Base-by-base conservation (phyloP, 2,329 filamentous ascomycete genomes). In the Aspergillus felis region DNA sequence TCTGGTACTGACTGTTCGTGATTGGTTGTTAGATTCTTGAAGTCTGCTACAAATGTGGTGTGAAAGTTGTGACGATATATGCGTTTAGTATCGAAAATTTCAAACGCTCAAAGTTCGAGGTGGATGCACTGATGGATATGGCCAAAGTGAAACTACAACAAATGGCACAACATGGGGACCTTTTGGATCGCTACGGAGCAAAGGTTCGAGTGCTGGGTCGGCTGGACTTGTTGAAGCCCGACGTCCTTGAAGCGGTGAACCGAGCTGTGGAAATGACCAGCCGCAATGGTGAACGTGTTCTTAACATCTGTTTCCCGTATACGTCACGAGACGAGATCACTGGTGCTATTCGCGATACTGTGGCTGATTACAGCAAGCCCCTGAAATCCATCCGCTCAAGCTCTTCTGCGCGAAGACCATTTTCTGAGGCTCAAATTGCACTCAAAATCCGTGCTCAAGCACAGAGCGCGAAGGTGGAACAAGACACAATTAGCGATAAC, bases 41-140 rank as follows among this genome's bases (percentile, higher is more conserved):
- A 76, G 90, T 99, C 55, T 97, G 94, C 82, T 99, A 97, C 81
- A 97, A 96, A 73, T 92, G 90, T 58, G 94, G 94, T 55, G 93
- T 99, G 61, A 93, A 94, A 74, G 91, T 96, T 8, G 93, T 99
- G 42, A 97, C 94, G 3, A 92, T 99, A 62, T 99, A 97, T 74
- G 94, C 94, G 17, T 99, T 99, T 78, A 96, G 91, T 71, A 97
- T 99, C 69, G 94, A 99, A 77, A 99, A 99, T 79, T 99, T 96
- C 80, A 96, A 97, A 74, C 87, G 94, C 5, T 93, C 92, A 24
- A 92, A 94, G 75, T 94, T 95, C 75, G 94, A 99, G 74, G 94
- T 99, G 8, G 92, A 97, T 71, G 92, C 91, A 29, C 79, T 99
- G 61, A 99, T 99, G 94, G 89, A 96, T 71, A 91, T 99, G 82